These are phyloP conservation scores for Carex arenaria DNA, from an alignment of 202 grass and related monocot species.

Conservation along the genomic window DNA sequence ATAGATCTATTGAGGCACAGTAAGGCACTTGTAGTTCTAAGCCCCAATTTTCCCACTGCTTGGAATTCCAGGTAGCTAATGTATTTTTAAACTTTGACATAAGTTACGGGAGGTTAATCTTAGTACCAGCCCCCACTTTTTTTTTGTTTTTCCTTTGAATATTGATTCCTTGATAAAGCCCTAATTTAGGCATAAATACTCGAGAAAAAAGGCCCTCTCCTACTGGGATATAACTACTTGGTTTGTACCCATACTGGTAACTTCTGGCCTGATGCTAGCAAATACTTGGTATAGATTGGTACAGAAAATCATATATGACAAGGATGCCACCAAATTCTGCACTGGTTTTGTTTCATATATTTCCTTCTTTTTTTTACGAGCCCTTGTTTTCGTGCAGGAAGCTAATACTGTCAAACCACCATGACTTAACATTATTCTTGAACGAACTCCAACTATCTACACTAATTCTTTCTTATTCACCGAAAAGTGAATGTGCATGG, in stretches of 20 bases:
- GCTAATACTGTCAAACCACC: slow-evolving; percentile 31
- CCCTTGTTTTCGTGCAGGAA: slow-evolving; percentile 34
- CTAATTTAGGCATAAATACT: not conserved
- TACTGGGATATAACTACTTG: not conserved
- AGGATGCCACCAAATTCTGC: not conserved
- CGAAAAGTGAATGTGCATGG: slow-evolving; percentile 68
- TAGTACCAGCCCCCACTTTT: not conserved
- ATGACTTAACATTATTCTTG: slow-evolving; percentile 32
- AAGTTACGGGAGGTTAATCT: not conserved
- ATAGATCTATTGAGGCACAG: slow-evolving; percentile 36
- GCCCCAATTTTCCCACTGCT: slow-evolving; percentile 47
- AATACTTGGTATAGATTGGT: not conserved
- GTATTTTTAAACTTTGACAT: not conserved
- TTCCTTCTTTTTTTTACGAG: not conserved
- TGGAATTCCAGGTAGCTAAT: slow-evolving; percentile 68
- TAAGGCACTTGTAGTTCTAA: slow-evolving; percentile 57
- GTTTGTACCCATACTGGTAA: not conserved
- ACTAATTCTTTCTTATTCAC: slow-evolving; percentile 58
- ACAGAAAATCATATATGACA: not conserved
- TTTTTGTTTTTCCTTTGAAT: not conserved
- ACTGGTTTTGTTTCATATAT: not conserved
- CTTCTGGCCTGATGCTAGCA: not conserved
- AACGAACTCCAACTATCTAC: slow-evolving; percentile 49
- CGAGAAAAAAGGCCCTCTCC: not conserved
- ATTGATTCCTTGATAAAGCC: not conserved